phyloP scores from a whole-genome alignment of 257 asterid genomes.

The Solanum corneliomulleri region DNA sequence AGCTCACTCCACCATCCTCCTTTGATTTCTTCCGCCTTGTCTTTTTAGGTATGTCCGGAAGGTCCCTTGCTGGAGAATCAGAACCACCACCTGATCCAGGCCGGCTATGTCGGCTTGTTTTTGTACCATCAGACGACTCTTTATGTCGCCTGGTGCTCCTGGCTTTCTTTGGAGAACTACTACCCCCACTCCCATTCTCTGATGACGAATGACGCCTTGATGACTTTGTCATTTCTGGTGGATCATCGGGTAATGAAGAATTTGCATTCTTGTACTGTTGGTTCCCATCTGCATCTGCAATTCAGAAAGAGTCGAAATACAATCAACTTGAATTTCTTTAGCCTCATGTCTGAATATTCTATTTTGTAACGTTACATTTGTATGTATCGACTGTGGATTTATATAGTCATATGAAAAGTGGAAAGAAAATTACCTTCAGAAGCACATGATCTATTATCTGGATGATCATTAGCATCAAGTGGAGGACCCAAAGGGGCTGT shows the following conservation, averaged over 20 bases:
- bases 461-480: not conserved
- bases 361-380: not conserved
- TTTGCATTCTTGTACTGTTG: conserved; percentile 11
- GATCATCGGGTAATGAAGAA: conserved; percentile 13
- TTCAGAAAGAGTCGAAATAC: not conserved
- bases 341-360: not conserved
- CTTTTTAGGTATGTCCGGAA: conserved; percentile 33
- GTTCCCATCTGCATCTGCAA: conserved; percentile 15
- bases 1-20: conserved; percentile 13
- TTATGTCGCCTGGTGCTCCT: conserved; percentile 33
- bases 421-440: not conserved
- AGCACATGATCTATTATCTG: not conserved
- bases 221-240: conserved; percentile 27
- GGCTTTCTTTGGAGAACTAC: conserved; percentile 28
- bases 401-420: not conserved
- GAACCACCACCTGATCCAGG: conserved; percentile 5
- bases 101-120: conserved; percentile 8
- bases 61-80: conserved; percentile 11
- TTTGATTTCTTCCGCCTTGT: conserved; percentile 45
- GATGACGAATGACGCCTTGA: conserved; percentile 23
- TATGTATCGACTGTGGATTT: not conserved
- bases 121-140: conserved; percentile 33
- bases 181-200: not conserved
- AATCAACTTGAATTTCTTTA: not conserved
- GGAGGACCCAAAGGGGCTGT: conserved; percentile 3